Base-by-base conservation (phyloP, 164 flowering plant species). In the Vitis rupestris region DNA sequence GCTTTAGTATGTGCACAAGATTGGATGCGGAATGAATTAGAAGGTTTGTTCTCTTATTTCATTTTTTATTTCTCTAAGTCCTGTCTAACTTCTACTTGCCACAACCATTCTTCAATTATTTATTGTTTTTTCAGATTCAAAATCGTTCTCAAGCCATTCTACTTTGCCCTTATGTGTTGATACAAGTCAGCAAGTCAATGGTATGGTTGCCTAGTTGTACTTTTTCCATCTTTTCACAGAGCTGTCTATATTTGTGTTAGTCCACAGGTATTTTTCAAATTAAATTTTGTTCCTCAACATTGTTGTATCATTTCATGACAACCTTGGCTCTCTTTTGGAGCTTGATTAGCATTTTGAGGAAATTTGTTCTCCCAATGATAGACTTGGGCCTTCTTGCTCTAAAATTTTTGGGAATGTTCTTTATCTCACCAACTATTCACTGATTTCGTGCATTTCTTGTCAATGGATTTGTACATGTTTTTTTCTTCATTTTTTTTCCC, bases 1-100 rank as follows among this genome's bases (percentile, higher is more conserved):
- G 80, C 79, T 61, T 65, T 81, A 70, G 65, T 85, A 67, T 82
- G 85, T 54, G 64, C 83, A 27, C 81, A 71, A 64, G 83, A 80
- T 70, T 82, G 85, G 85, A 75, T 82, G 9, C 69, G 59, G 47
- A 65, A 76, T 61, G 81, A 82, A 31, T 69, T 68, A 13, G 79
- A 75, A 53, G 68, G 75, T 63, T 73, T 63, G 61, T 19, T 9
- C 53, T 37, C 37, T 3, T 23, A 23, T 23, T 23, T 23, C 1
- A 23, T 23, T 58, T 44, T 19, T 13, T n/a, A 19, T 14, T 14
- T 1, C 0, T 49, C 30, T 48, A 44, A 44, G 31, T 17, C 27
- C 27, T 23, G 27, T 23, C 27, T 23, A 23, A 23, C 27, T 12
- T 61, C 44, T 8, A 3, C 13, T 1, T 61, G 3, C 50, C 37